Base-by-base conservation (phyloP, 805 yeast genomes). In the Candida easanensis region DNA sequence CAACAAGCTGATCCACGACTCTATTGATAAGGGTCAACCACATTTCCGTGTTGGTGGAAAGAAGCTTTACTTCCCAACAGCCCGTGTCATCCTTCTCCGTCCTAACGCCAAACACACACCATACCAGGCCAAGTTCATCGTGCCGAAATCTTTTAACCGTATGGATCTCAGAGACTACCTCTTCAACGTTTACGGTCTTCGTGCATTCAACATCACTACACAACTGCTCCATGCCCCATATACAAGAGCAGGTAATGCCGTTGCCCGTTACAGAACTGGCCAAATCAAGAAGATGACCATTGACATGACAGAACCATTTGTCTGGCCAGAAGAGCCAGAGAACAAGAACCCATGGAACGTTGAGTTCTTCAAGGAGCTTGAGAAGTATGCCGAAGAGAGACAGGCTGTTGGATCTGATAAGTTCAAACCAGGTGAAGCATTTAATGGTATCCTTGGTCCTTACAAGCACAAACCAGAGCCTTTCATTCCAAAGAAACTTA, bases 31-130 rank as follows among this genome's bases (percentile, higher is more conserved):
- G 40, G 88, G 83, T 32, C 72, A 73, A 51, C 83, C 96, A 2
- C 96, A 89, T 70, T 91, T 88, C 76, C 72, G 71, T 32, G 78
- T 85, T 7, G 99, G 99, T 56, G 82, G 79, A 5, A 79, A 76
- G 51, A 72, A 84, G 50, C 71, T 85, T 9, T 90, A 79, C 62
- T 86, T 91, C 63, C 99, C 99, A 25, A 80, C 80, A 49, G 96
- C 95, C 1, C 73, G 91, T 49, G 72, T 91, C 30, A 79, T 86
- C 39, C 70, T 91, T 25, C 68, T 93, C 49, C 77, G 96, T 60
- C 96, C 97, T 33, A 86, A 86, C 58, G 97, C 98, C n/a, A 87
- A 87, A 60, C 96, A 88, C 66, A 86, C 97, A 0, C 99, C 99
- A 37, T 90, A 86, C 68, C 97, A 89, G 66, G 98, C 98, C 38